Base-by-base conservation (phyloP, 2,329 filamentous ascomycete species). In the Sporothrix phasma region DNA sequence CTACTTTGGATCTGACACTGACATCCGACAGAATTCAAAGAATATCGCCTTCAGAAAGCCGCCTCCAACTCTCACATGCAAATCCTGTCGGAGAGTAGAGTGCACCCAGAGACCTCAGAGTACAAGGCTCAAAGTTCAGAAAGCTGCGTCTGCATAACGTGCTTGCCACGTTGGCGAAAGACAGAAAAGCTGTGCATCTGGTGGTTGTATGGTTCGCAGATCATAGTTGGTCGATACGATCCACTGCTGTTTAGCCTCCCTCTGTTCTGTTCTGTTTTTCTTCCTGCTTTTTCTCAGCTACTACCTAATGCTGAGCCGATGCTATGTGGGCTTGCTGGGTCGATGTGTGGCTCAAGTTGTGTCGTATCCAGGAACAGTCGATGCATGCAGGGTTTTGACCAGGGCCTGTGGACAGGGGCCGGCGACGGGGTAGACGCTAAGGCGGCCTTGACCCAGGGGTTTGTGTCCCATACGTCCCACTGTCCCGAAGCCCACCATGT, bases 371-470 rank as follows among this genome's bases (percentile, higher is more conserved):
- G 31, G 29, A 29, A 54, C 22, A 26, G 29, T 53, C 24, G 13
- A 56, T 17, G 49, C 47, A 49, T 22, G 47, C 59, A 47, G 41
- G 61, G 61, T 47, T 34, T 11, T 11, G 7, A 17, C 49, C 22
- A 41, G 49, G 61, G 47, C 56, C 61, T n/a, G 31, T 31, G 24
- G 10, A 46, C 61, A 56, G 49, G 61, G 49, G 39, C 39, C 60
- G 7, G 34, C 34, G 46, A 51, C 45, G 45, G 46, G 34, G 46
- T 45, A 47, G 31, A 51, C 59, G 22, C 34, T 29, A 19, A 45
- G 34, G 26, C 45, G 29, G 37, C 22, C 49, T 47, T n/a, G 60
- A 54, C 49, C 49, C 31, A 56, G 49, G 26, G 47, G 39, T n/a
- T 29, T 53, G 60, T 34, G 59, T 61, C 51, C 31, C 31, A 39